Conservation (phyloP, 225 moss, liverwort and hornwort genomes). For the Climacium dendroides region DNA sequence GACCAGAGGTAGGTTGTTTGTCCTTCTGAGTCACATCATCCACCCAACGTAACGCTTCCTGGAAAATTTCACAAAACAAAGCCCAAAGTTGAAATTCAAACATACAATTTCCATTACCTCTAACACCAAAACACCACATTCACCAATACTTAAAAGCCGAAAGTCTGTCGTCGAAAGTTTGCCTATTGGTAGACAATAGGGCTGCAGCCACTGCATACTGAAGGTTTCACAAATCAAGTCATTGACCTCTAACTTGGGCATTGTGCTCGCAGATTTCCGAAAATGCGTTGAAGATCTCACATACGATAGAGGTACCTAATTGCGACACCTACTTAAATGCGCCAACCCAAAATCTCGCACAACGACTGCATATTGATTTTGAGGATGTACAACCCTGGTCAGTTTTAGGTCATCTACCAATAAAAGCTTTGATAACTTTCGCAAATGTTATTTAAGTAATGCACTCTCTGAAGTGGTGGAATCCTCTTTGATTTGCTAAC, state of each 20-base stretch:
- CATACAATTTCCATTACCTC: not conserved
- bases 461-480: not conserved
- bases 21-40: constrained; percentile 12
- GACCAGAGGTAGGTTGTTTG: not conserved
- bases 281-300: not conserved
- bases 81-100: not conserved
- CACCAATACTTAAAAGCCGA: not conserved
- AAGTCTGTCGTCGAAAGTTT: not conserved
- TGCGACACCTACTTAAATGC: not conserved
- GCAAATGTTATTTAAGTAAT: not conserved
- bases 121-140: not conserved
- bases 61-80: not conserved
- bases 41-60: constrained; percentile 28
- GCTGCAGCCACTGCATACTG: not conserved
- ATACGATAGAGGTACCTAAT: not conserved
- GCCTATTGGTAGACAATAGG: not conserved
- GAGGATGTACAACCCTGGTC: not conserved
- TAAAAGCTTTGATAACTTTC: not conserved
- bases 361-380: not conserved
- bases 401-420: not conserved
- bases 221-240: not conserved
- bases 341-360: not conserved
- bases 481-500: not conserved
- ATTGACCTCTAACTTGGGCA: not conserved
- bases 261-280: not conserved